Base-by-base conservation (phyloP, 2,329 filamentous ascomycete species). In the Ilyonectria mors-panacis region DNA sequence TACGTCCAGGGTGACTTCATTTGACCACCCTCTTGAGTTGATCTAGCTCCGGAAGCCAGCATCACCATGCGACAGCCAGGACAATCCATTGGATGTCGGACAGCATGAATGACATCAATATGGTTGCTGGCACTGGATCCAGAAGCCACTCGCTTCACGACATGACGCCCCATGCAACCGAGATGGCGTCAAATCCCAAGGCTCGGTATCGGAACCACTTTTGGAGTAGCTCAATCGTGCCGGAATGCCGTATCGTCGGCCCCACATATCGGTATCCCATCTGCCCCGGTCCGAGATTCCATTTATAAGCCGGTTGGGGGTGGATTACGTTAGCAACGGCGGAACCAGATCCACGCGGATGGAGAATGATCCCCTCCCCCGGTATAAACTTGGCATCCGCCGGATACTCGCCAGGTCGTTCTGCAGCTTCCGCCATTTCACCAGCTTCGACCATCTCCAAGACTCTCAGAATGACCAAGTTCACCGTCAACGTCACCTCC, bases 401-500 rank as follows among this genome's bases (percentile, higher is more conserved):
- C 9, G 4, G 26, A 56, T 30, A n/a, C 44, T 7, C 21, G 23
- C 23, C 26, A 35, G 33, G 19, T n/a, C 21, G 21, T 33, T 30
- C n/a, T 17, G n/a, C 28, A 35, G 3, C 50, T 15, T 4, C 28
- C 10, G 13, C n/a, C 30, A 19, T 33, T 8, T 15, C 23, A 39
- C 33, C 39, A 30, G 1, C 30, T 6, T 45, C 17, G 26, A 61
- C 19, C 51, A 61, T 57, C 23, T 45, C 44, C 10, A 53, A 6
- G 13, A 5, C 15, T 17, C 30, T 47, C 57, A 77, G 51, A 50
- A 95, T 95, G 93, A 91, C 92, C 33, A 71, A 71, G 35, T 83
- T 86, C 70, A 77, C 76, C 12, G 80, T 87, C 70, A 82, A 82
- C 51, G 80, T 86, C 59, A 84, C 85, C 65, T 81, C 85, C 33